Evolutionary conservation across 257 asterid species (phyloP), one percentile per base, ranked within the genome.

Genomic region (Echium plantagineum): DNA sequence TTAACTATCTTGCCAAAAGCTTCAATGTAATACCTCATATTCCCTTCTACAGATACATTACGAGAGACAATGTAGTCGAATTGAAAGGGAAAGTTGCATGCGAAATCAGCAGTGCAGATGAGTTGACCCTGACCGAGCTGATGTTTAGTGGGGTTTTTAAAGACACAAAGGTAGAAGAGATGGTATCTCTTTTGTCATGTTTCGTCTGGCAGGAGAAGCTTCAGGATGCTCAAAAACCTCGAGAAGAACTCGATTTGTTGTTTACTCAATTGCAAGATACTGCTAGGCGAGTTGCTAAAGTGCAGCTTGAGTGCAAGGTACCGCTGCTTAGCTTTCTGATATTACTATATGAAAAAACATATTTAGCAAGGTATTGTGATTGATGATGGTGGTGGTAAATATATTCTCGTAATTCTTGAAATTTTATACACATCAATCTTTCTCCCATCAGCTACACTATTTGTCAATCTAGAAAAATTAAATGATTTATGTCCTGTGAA

Each of bases 251-350:
- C 62, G 94, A 79, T 60, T 72, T 86, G 70, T 90, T 85, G 58
- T 81, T 82, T 70, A 63, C 85, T 15, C 94, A 84, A 69, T 71
- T 91, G 69, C 97, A 84, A 71, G 98, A 91, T 68, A 78, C 86
- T 46, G 98, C 98, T 30, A 79, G 97, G 30, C 82, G 72, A 67
- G 97, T 93, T 69, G 97, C 97, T 42, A 86, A 88, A 81, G 85
- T 93, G 77, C 97, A 93, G 81, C 87, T 88, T 2, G 97, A 93
- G 75, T 83, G 94, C 95, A 93, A 88, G 98, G 98, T 88, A 79
- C 67, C 59, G 13, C 30, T 47, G n/a, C 48, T 24, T 53, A 42
- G 22, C 55, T n/a, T 55, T 60, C 46, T 61, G 17, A 10, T 42
- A 12, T 42, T 10, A 42, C 49, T 42, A 13, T 10, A 42, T 12